Percentiles rank a stretch among this genome's conserved stretches.
phyloP scores from a whole-genome alignment of 140 eudicot genomes.

The Flaveria floridana region DNA sequence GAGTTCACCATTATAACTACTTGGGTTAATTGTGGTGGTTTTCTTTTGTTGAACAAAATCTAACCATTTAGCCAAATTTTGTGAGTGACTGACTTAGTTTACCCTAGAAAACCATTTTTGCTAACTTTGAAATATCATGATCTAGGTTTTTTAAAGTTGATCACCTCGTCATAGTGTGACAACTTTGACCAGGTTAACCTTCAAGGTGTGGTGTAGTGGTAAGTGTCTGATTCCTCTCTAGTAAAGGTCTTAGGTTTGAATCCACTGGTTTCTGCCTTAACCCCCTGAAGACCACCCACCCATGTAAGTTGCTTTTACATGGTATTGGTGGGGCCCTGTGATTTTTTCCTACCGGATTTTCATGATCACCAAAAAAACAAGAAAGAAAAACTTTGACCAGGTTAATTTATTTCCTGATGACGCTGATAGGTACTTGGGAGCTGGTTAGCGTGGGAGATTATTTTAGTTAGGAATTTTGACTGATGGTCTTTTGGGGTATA shows the following conservation, averaged over 20 bases:
- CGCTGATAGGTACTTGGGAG: background rate
- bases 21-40: background rate
- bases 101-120: background rate
- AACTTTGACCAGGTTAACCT: background rate
- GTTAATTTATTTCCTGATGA: background rate
- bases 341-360: background rate
- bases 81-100: background rate
- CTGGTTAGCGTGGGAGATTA: background rate
- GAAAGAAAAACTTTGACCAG: background rate
- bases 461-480: background rate
- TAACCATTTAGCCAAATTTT: background rate
- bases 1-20: constrained; percentile 9
- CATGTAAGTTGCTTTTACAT: background rate
- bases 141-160: background rate
- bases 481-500: background rate
- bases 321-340: background rate
- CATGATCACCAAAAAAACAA: background rate
- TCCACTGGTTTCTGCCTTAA: too few species aligned
- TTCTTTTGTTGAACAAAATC: background rate
- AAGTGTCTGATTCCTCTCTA: background rate
- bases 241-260: background rate
- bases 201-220: background rate
- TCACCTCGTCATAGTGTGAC: background rate
- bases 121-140: background rate
- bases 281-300: too few species aligned